Evolutionary conservation across 495 filamentous ascomycete species (phyloP).

Genomic region (Aspergillus olivimuriae): DNA sequence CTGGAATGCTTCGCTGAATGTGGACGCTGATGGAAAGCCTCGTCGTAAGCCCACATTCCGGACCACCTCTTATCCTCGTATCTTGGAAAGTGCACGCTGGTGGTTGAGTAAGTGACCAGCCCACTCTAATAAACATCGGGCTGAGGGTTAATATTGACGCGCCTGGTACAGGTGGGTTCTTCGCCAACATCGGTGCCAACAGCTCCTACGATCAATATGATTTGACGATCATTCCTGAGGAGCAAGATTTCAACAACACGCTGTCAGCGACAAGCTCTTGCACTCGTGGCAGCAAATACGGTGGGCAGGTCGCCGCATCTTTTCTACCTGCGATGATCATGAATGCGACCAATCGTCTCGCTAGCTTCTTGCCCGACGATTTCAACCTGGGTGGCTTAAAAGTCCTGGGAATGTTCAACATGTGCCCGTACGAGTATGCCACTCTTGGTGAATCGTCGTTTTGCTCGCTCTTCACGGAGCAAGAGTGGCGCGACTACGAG

Average conservation of each 20-base stretch:
- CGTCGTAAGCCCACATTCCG: constrained; percentile 41
- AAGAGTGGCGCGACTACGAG: constrained; percentile 51
- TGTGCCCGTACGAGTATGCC: constrained; percentile 29
- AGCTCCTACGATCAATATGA: constrained; percentile 33
- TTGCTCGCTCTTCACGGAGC: constrained; percentile 50
- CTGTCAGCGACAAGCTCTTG: constrained; percentile 38
- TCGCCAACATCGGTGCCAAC: constrained; percentile 28
- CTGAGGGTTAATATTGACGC: constrained; percentile 4
- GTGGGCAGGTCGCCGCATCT: not conserved
- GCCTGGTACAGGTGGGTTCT: constrained; percentile 25
- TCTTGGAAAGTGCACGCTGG: constrained; percentile 42
- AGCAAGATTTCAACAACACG: constrained; percentile 42
- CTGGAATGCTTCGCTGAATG: constrained; percentile 38
- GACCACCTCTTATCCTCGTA: constrained; percentile 44
- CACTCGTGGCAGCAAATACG: too few species aligned
- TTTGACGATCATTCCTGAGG: constrained; percentile 43
- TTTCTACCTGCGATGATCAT: too few species aligned
- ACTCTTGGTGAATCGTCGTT: constrained; percentile 29
- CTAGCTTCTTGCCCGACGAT: constrained; percentile 20
- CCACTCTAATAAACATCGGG: not conserved
- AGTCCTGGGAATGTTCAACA: constrained; percentile 47
- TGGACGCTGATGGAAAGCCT: constrained; percentile 39
- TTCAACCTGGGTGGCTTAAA: constrained; percentile 47
- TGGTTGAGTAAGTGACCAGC: constrained; percentile 26
- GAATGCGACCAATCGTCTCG: too few species aligned